Conservation (phyloP, 805 yeast species). For the Candida caryicola region DNA sequence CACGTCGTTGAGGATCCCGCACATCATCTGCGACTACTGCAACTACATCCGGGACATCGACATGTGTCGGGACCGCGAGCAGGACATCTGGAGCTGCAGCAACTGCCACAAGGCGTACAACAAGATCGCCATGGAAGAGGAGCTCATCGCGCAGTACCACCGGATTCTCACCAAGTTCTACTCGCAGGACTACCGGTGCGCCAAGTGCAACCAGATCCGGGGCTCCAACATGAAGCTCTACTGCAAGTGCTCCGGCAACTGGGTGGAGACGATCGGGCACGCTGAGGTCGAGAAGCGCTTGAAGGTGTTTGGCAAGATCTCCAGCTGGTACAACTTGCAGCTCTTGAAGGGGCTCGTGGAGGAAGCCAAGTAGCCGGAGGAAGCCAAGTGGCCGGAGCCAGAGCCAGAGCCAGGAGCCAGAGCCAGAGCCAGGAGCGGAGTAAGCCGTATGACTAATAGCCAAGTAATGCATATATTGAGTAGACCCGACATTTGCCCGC, state of each 20-base stretch:
- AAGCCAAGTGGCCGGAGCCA: background rate
- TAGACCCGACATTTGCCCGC: too few species aligned
- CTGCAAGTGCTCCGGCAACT: conserved; percentile 87
- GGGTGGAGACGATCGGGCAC: conserved; percentile 58
- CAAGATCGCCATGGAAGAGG: conserved; percentile 73
- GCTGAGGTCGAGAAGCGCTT: conserved; percentile 45
- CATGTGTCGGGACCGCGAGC: conserved; percentile 66
- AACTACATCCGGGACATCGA: conserved; percentile 73
- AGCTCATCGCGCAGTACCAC: conserved; percentile 62
- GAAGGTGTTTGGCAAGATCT: conserved; percentile 54
- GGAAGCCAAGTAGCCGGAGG: conserved; percentile 14
- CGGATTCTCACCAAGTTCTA: conserved; percentile 56
- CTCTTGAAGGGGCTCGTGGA: conserved; percentile 45
- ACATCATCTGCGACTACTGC: conserved; percentile 78
- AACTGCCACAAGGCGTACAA: conserved; percentile 65
- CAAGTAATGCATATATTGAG: background rate
- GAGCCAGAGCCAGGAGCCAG: background rate
- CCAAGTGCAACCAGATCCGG: conserved; percentile 67
- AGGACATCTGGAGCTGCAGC: conserved; percentile 57
- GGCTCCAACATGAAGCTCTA: conserved; percentile 66
- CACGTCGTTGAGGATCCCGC: conserved; percentile 60
- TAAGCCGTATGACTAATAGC: background rate
- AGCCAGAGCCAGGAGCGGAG: background rate
- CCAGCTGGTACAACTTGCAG: conserved; percentile 57
- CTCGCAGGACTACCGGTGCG: conserved; percentile 79